A percentile compares a stretch with the other conserved stretches of the same genome.
These are phyloP conservation scores for Adansonia grandidieri DNA, from an alignment of 441 rosid genomes.

Conservation along the genomic window DNA sequence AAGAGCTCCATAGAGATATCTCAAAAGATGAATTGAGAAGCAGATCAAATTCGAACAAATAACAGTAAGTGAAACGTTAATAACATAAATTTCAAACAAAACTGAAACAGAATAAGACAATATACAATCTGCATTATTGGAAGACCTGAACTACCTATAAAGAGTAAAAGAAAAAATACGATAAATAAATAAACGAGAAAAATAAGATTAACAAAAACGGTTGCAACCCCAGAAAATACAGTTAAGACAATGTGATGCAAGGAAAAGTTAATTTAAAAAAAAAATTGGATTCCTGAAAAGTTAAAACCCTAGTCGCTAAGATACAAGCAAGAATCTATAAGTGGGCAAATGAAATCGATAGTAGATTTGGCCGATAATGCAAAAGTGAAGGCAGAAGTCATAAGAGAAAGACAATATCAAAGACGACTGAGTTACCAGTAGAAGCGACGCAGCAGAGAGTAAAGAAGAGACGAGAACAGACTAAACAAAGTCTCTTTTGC, in stretches of 20 bases:
- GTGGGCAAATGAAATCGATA: slow-evolving; percentile 1
- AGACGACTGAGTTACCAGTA: neutral
- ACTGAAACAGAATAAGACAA: neutral
- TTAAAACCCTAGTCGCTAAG: slow-evolving; percentile 2
- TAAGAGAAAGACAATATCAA: neutral
- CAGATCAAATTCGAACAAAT: slow-evolving; percentile 13
- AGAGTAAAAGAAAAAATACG: neutral
- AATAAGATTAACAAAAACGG: neutral
- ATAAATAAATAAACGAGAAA: neutral
- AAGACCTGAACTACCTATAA: neutral
- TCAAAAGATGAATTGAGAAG: neutral
- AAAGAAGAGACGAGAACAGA: neutral
- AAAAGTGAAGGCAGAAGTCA: neutral
- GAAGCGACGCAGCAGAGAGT: neutral
- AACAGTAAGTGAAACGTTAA: slow-evolving; percentile 8
- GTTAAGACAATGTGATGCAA: slow-evolving; percentile 8
- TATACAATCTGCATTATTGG: neutral
- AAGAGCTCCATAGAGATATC: neutral
- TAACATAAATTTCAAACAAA: neutral
- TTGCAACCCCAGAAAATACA: neutral
- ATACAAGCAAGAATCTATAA: slow-evolving; percentile 4
- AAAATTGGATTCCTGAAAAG: neutral
- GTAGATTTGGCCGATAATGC: neutral
- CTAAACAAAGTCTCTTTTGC: neutral
- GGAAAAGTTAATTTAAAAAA: neutral